Conservation (phyloP, 805 yeast genomes). For the Metschnikowia drakensbergensis region DNA sequence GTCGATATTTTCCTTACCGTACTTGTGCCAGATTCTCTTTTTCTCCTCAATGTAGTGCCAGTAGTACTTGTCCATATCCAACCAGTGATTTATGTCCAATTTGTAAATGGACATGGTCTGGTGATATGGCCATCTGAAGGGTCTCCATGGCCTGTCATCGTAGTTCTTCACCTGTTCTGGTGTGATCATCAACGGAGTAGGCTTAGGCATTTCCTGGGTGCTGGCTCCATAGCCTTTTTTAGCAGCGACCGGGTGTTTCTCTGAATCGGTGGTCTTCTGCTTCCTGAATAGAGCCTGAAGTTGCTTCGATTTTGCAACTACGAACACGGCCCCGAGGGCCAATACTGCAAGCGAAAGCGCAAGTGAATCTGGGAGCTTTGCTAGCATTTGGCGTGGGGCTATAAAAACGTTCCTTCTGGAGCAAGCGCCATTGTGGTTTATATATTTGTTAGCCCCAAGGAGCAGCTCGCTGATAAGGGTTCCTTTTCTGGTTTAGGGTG, state of each 20-base stretch:
- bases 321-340: not conserved
- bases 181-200: slow-evolving; percentile 58
- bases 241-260: not conserved
- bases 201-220: slow-evolving; percentile 31
- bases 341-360: slow-evolving; percentile 1
- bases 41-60: slow-evolving; percentile 64
- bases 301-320: not conserved
- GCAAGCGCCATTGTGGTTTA: not conserved
- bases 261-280: slow-evolving; percentile 1
- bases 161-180: slow-evolving; percentile 63
- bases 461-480: not conserved
- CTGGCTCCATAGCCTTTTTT: not conserved
- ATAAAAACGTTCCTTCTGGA: not conserved
- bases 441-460: not conserved
- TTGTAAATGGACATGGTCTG: slow-evolving; percentile 75
- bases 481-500: slow-evolving; percentile 4
- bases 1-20: slow-evolving; percentile 60
- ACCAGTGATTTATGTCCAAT: slow-evolving; percentile 71
- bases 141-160: slow-evolving; percentile 79
- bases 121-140: slow-evolving; percentile 76
- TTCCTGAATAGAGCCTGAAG: not conserved
- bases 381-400: not conserved
- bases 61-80: slow-evolving; percentile 76
- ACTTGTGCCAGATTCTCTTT: slow-evolving; percentile 50
- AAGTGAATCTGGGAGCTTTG: not conserved